Percentiles rank a stretch among this genome's conserved stretches.
phyloP scores from a whole-genome alignment of 257 asterid genomes.

The Lavandula angustifolia region DNA sequence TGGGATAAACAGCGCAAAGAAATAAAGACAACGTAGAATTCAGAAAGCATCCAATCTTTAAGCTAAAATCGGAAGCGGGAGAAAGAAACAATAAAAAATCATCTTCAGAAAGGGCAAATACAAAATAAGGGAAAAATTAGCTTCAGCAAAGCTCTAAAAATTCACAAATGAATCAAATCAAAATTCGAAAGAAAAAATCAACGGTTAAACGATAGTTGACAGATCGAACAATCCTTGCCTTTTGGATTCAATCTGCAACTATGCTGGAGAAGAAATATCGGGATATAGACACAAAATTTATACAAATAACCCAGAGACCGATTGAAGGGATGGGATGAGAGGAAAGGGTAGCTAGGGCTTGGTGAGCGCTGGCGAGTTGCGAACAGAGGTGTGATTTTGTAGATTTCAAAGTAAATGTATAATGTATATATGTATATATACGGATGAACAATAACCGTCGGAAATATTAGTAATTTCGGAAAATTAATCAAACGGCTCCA shows the following conservation, averaged over 20 bases:
- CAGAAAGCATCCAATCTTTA: background rate
- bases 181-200: constrained; percentile 12
- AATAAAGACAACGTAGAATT: background rate
- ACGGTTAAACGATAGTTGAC: constrained; percentile 13
- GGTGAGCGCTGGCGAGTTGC: constrained; percentile 40
- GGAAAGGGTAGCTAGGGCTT: constrained; percentile 38
- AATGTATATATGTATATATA: constrained; percentile 20
- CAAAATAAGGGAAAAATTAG: background rate
- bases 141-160: background rate
- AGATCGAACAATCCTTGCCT: constrained; percentile 36
- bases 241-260: constrained; percentile 25
- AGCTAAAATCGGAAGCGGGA: constrained; percentile 17
- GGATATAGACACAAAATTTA: background rate
- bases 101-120: background rate
- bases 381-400: constrained; percentile 30
- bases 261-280: constrained; percentile 2
- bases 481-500: constrained; percentile 16
- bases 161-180: constrained; percentile 19
- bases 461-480: constrained; percentile 9
- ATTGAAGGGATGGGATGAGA: constrained; percentile 18
- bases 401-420: constrained; percentile 23
- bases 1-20: constrained; percentile 7
- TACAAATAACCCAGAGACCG: constrained; percentile 8
- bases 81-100: constrained; percentile 27
- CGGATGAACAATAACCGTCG: constrained; percentile 20